A percentile compares a stretch with the other conserved stretches of the same genome.
Evolutionary conservation across 1,284 basidiomycete genomes (phyloP).

Genomic region (Sanghuangporus baumii): DNA sequence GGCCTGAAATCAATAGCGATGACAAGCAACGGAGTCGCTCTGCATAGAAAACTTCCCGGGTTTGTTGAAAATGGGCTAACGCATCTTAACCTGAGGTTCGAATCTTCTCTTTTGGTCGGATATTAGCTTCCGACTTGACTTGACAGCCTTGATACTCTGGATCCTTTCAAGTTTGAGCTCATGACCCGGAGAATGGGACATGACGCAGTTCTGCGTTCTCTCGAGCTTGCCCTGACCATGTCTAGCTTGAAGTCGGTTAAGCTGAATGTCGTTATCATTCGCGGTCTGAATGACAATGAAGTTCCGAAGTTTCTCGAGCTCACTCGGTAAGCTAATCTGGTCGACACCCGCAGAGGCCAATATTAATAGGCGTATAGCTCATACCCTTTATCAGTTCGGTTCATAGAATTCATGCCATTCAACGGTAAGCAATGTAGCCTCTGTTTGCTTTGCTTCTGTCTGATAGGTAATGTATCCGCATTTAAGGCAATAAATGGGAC

Average conservation of each 20-base stretch:
- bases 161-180: conserved; percentile 83
- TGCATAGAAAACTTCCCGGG: conserved; percentile 65
- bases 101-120: not conserved
- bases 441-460: not conserved
- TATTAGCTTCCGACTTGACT: conserved; percentile 39
- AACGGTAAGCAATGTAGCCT: conserved; percentile 44
- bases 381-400: conserved; percentile 64
- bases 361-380: conserved; percentile 26
- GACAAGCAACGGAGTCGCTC: conserved; percentile 79
- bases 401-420: conserved; percentile 95
- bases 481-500: conserved; percentile 79
- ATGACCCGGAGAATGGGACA: conserved; percentile 78
- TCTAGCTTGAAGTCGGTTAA: conserved; percentile 57
- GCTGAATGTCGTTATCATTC: conserved; percentile 79
- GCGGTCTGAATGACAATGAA: conserved; percentile 77
- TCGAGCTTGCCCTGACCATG: conserved; percentile 56
- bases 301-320: conserved; percentile 74
- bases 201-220: conserved; percentile 63
- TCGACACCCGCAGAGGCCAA: not conserved
- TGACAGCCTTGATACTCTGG: conserved; percentile 84
- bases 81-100: conserved; percentile 75
- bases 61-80: conserved; percentile 72
- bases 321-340: conserved; percentile 38
- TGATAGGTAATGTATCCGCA: conserved; percentile 1
- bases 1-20: conserved; percentile 79